A percentile compares a stretch with the other conserved stretches of the same genome.
Conservation (phyloP, 352 stramenopile species). For the Phytophthora crassamura region DNA sequence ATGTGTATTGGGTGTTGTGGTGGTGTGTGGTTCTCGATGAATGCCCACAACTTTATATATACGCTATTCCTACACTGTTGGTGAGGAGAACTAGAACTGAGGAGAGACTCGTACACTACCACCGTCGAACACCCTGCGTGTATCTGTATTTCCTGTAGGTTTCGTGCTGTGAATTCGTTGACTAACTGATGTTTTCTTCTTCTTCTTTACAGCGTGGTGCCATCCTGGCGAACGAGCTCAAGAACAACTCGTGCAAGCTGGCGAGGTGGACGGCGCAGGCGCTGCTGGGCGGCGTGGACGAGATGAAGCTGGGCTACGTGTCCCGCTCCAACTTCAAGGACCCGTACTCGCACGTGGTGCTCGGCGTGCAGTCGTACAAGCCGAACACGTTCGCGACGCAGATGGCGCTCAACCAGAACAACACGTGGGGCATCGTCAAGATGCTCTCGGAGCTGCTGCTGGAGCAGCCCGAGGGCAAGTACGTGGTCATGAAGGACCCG, state of each 20-base stretch:
- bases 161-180: background rate
- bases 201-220: slow-evolving; percentile 88
- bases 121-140: slow-evolving; percentile 4
- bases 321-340: slow-evolving; percentile 94
- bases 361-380: slow-evolving; percentile 97
- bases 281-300: slow-evolving; percentile 94
- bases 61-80: slow-evolving; percentile 63
- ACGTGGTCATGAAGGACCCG: slow-evolving; percentile 98
- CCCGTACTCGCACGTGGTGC: slow-evolving; percentile 95
- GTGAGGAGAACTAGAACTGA: slow-evolving; percentile 37
- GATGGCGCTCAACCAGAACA: slow-evolving; percentile 97
- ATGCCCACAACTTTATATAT: slow-evolving; percentile 61
- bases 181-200: slow-evolving; percentile 20
- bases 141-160: slow-evolving; percentile 5
- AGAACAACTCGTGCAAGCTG: slow-evolving; percentile 99
- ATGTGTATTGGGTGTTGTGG: slow-evolving; percentile 5
- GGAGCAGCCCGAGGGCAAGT: slow-evolving; percentile 97
- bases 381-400: slow-evolving; percentile 97
- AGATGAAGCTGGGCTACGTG: slow-evolving; percentile 99
- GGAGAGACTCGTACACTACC: slow-evolving; percentile 35
- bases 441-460: slow-evolving; percentile 95
- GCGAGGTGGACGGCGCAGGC: slow-evolving; percentile 98
- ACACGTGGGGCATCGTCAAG: slow-evolving; percentile 98
- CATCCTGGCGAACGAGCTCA: slow-evolving; percentile 98
- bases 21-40: slow-evolving; percentile 59